A percentile compares a stretch with the other conserved stretches of the same genome.
These are phyloP conservation scores for Phytopythium kandeliae DNA, from an alignment of 352 stramenopile species.

Conservation along the genomic window DNA sequence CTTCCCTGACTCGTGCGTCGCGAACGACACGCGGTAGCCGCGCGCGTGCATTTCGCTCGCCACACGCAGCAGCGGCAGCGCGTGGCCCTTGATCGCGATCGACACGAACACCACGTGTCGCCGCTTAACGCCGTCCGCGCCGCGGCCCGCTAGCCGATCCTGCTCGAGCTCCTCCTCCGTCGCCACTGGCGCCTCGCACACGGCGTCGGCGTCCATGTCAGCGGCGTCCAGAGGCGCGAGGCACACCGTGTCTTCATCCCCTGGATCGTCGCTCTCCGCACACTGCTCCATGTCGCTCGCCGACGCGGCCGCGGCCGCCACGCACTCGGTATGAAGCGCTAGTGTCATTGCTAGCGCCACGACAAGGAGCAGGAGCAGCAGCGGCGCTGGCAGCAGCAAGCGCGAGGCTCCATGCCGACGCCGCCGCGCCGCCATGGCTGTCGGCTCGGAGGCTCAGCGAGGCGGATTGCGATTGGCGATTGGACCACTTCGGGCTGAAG, in stretches of 20 bases:
- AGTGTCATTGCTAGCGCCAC: constrained; percentile 2
- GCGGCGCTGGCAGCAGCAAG: too few relatives aligned
- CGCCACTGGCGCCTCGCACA: background rate
- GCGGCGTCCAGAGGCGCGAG: background rate
- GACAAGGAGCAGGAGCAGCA: background rate
- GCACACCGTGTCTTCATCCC: constrained; percentile 2
- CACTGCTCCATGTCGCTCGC: constrained; percentile 1
- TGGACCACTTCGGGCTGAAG: too few relatives aligned
- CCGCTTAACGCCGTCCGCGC: constrained; percentile 12
- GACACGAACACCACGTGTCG: constrained; percentile 75
- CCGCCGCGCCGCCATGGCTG: background rate
- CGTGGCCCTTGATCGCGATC: constrained; percentile 79
- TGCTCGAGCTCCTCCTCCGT: background rate
- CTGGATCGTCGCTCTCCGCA: background rate
- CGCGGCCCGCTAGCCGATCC: too few relatives aligned
- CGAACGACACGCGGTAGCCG: constrained; percentile 77
- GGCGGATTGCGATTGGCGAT: too few relatives aligned
- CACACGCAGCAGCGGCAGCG: constrained; percentile 67
- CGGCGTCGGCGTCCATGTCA: background rate
- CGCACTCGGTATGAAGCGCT: background rate
- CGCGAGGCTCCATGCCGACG: background rate
- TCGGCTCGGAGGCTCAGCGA: too few relatives aligned
- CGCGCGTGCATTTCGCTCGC: constrained; percentile 64
- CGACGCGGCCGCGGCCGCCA: background rate
- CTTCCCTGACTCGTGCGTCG: constrained; percentile 73